Evolutionary conservation across 768 basidiomycete genomes (phyloP), one percentile per base, ranked within the genome.

Genomic region (Sutorius australiensis): DNA sequence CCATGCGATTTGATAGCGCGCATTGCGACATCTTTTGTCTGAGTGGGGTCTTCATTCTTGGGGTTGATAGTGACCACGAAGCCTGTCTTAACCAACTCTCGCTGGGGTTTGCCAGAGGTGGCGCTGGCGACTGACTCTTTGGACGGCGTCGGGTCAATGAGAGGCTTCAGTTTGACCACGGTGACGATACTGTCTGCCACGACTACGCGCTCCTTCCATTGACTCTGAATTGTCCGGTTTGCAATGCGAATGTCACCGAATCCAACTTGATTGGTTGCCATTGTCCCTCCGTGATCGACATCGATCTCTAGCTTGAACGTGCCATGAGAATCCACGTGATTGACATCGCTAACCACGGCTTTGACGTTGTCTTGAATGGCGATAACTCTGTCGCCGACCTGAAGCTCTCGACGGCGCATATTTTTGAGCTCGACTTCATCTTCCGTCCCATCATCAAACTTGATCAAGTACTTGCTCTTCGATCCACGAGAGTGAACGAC

Each of bases 381-480:
- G 36, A 80, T 69, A 31, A 88, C 80, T 47, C 78, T 70, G 61
- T 92, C 90, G 9, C 81, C 85, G 6, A 71, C 64, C 28, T 66
- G 67, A 30, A 87, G 67, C 32, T 77, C 71, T 59, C 75, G 77
- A 6, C 61, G 63, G 30, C 89, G 81, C 63, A 92, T 73, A 34
- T 82, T 73, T 21, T 76, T 73, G 14, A 81, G 57, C 28, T 72
- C 75, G 34, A 89, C 73, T 2, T 63, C 63, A 17, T 72, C 77
- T 17, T 76, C 66, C 2, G 76, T 77, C 3, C 62, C 69, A 62
- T 92, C 89, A 60, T 91, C 89, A 62, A 90, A 92, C n/a, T 71
- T 69, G 59, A 92, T 66, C 27, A 61, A 46, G 65, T 81, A 86
- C 37, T 56, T 65, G 31, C 61, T 63, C 27, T 62, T 63, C 24